phyloP scores from a whole-genome alignment of 306 rosid species.

The Glycine latifolia region DNA sequence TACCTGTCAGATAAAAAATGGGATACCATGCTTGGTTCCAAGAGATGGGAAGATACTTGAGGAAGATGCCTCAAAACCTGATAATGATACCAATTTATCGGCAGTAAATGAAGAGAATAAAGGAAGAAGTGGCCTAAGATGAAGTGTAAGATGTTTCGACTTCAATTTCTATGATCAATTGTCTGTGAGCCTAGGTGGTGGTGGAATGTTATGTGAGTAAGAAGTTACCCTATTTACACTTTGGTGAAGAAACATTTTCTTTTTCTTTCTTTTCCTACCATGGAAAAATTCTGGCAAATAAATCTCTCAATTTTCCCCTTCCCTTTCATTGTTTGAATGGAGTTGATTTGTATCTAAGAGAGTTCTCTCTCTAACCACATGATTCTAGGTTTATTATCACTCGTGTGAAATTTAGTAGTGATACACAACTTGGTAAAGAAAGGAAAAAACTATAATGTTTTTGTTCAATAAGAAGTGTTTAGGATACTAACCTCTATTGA shows the following conservation, averaged over 20 bases:
- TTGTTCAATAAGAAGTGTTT: neutral
- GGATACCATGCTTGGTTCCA: conserved; percentile 85
- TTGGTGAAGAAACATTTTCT: neutral
- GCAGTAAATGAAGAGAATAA: conserved; percentile 33
- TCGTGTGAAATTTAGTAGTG: neutral
- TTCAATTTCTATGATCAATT: no score
- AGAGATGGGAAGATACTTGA: conserved; percentile 78
- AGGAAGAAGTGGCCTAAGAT: conserved; percentile 41
- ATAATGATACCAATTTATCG: conserved; percentile 48
- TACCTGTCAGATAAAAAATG: conserved; percentile 69
- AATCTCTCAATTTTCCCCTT: no score
- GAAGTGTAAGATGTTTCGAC: no score
- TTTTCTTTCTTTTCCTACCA: neutral
- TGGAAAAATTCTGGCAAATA: no score
- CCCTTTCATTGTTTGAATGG: no score
- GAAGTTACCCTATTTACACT: conserved; percentile 1
- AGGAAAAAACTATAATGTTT: neutral
- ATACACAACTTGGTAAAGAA: neutral
- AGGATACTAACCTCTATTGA: neutral
- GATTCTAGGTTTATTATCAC: conserved; percentile 21
- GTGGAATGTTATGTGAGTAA: conserved; percentile 8
- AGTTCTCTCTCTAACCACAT: neutral
- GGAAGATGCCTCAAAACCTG: conserved; percentile 50
- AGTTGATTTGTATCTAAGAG: conserved; percentile 31
- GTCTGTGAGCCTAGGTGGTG: neutral